These are phyloP conservation scores for Pilatotrama ljubarskyi DNA, from an alignment of 768 basidiomycete species.

Conservation along the genomic window DNA sequence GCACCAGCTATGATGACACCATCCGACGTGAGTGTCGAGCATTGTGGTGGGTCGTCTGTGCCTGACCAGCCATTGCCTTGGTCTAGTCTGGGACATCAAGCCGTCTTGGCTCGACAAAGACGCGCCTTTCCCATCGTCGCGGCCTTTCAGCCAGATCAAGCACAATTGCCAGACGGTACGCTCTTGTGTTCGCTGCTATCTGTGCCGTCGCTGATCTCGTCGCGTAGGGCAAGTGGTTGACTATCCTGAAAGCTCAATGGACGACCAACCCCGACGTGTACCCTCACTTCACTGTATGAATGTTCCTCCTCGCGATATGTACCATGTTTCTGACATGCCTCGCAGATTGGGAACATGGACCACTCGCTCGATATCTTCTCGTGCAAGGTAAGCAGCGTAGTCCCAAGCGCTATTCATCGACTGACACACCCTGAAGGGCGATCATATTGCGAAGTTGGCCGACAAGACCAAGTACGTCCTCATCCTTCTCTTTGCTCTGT, in stretches of 20 bases:
- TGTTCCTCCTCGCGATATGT: neutral
- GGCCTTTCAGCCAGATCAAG: slow-evolving; percentile 59
- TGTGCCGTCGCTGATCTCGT: neutral
- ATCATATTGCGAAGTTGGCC: slow-evolving; percentile 61
- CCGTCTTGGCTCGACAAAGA: slow-evolving; percentile 48
- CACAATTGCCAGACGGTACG: slow-evolving; percentile 84
- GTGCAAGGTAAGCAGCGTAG: slow-evolving; percentile 50
- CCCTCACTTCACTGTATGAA: slow-evolving; percentile 77
- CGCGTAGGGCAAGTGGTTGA: slow-evolving; percentile 77
- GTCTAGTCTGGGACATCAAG: slow-evolving; percentile 74
- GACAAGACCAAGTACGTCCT: slow-evolving; percentile 53
- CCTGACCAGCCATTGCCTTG: neutral
- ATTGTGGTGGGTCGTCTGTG: neutral
- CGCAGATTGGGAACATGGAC: slow-evolving; percentile 75
- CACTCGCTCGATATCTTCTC: slow-evolving; percentile 76
- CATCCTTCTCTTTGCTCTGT: neutral
- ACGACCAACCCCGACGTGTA: slow-evolving; percentile 73
- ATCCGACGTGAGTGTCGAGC: slow-evolving; percentile 55
- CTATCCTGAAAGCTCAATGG: slow-evolving; percentile 78
- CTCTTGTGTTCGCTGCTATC: neutral
- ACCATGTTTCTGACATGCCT: neutral
- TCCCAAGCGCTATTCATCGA: neutral
- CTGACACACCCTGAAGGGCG: slow-evolving; percentile 49
- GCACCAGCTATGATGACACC: slow-evolving; percentile 83
- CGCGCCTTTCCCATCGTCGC: slow-evolving; percentile 56